Evolutionary conservation across 495 filamentous ascomycete genomes (phyloP).

Genomic region (Penicillium longicatenatum): DNA sequence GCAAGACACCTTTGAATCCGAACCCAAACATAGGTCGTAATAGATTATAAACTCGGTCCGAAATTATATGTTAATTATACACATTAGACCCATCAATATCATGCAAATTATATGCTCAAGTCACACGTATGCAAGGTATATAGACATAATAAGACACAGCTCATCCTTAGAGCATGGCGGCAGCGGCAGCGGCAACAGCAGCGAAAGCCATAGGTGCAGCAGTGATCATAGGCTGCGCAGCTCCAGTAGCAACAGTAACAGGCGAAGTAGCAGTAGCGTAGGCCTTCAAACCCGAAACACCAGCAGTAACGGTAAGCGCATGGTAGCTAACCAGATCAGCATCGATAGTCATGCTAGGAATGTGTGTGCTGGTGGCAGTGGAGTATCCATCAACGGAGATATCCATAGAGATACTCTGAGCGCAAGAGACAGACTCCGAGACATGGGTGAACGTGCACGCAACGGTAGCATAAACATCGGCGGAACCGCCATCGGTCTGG

Average conservation of each 20-base stretch:
- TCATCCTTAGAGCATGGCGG: neutral
- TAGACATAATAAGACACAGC: neutral
- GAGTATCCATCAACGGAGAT: neutral
- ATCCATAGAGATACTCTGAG: neutral
- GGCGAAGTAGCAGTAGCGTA: neutral
- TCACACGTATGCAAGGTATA: neutral
- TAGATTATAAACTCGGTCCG: neutral
- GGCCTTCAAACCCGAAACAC: neutral
- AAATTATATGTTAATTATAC: neutral
- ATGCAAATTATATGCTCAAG: neutral
- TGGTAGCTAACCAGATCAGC: neutral
- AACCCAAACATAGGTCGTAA: neutral
- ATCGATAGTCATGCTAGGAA: neutral
- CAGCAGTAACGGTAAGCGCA: slow-evolving; percentile 4
- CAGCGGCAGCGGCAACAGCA: slow-evolving; percentile 3
- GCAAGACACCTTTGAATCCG: too few relatives aligned
- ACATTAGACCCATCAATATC: neutral
- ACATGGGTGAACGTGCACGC: slow-evolving; percentile 2
- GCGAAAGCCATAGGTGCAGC: slow-evolving; percentile 1
- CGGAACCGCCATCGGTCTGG: neutral
- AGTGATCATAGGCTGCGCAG: slow-evolving; percentile 1
- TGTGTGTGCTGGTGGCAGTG: neutral
- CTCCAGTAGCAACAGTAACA: neutral
- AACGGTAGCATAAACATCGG: neutral
- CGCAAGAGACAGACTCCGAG: slow-evolving; percentile 4